Evolutionary conservation across 306 rosid genomes (phyloP).

Genomic region (Quercus variabilis): DNA sequence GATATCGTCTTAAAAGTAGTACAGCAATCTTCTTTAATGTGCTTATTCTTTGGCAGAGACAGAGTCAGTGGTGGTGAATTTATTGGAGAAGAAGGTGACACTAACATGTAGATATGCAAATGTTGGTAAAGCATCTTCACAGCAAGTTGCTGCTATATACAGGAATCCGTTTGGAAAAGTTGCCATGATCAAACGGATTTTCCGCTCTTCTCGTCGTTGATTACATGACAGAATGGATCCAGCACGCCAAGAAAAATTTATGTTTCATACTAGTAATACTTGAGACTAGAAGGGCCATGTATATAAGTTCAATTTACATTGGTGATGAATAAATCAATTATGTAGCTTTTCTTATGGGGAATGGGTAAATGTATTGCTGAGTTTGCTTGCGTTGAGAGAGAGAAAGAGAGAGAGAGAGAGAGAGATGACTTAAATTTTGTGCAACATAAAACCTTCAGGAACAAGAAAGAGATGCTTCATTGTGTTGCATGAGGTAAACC

Average conservation of each 20-base stretch:
- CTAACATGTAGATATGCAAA: slow-evolving; percentile 48
- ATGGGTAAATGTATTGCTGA: too few relatives aligned
- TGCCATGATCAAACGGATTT: slow-evolving; percentile 42
- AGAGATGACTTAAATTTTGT: not conserved
- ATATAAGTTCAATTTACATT: slow-evolving; percentile 1
- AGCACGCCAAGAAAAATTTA: not conserved
- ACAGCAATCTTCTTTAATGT: not conserved
- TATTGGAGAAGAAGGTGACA: slow-evolving; percentile 67
- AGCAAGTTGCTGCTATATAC: slow-evolving; percentile 33
- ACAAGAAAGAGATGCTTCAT: slow-evolving; percentile 30
- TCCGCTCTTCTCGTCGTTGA: slow-evolving; percentile 39
- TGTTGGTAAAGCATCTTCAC: slow-evolving; percentile 22
- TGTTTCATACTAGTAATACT: slow-evolving; percentile 3
- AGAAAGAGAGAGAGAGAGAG: not conserved
- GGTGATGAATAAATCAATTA: not conserved
- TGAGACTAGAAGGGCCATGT: slow-evolving; percentile 21
- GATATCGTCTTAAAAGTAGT: not conserved
- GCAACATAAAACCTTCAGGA: slow-evolving; percentile 15
- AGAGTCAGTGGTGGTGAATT: slow-evolving; percentile 66
- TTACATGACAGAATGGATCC: not conserved
- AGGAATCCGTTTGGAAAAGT: slow-evolving; percentile 39
- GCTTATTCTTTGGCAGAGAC: slow-evolving; percentile 40
- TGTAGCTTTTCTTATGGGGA: too few relatives aligned
- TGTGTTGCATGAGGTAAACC: slow-evolving; percentile 18
- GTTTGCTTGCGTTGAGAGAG: not conserved